These are phyloP conservation scores for Wallacemonas sp. DNA, from an alignment of 208 protist species.

Conservation along the genomic window DNA sequence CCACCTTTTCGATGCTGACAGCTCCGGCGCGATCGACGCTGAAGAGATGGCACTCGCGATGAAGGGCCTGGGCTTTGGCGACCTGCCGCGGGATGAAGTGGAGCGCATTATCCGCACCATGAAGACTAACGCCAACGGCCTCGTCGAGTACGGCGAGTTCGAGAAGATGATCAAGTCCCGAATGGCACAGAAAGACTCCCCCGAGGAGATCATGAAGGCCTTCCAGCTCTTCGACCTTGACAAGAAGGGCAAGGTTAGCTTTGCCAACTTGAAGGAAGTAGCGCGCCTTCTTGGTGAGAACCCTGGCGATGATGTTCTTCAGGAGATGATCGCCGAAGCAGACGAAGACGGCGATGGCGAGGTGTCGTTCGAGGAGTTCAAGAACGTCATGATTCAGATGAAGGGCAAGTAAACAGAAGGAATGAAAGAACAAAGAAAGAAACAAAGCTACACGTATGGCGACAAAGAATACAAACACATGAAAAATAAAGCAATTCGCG, in stretches of 20 bases:
- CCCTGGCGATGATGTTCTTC: conserved; percentile 96
- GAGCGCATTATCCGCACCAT: conserved; percentile 89
- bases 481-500: not conserved
- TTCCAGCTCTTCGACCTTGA: conserved; percentile 97
- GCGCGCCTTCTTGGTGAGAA: conserved; percentile 96
- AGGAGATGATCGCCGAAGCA: conserved; percentile 97
- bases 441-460: not conserved
- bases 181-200: conserved; percentile 92
- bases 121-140: conserved; percentile 84
- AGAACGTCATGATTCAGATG: conserved; percentile 94
- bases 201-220: conserved; percentile 95
- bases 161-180: conserved; percentile 89
- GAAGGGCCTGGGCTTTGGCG: conserved; percentile 95
- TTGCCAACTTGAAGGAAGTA: conserved; percentile 97
- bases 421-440: conserved; percentile 12
- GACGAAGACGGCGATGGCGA: conserved; percentile 96
- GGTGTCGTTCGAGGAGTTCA: conserved; percentile 96
- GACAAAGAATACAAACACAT: not conserved
- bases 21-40: conserved; percentile 90
- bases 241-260: conserved; percentile 95
- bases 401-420: conserved; percentile 63
- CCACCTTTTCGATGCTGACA: conserved; percentile 97
- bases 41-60: conserved; percentile 96
- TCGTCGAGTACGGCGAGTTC: conserved; percentile 92
- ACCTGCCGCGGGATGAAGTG: conserved; percentile 92